Base-by-base conservation (phyloP, 2,329 filamentous ascomycete species). In the Blastomyces emzantsi region DNA sequence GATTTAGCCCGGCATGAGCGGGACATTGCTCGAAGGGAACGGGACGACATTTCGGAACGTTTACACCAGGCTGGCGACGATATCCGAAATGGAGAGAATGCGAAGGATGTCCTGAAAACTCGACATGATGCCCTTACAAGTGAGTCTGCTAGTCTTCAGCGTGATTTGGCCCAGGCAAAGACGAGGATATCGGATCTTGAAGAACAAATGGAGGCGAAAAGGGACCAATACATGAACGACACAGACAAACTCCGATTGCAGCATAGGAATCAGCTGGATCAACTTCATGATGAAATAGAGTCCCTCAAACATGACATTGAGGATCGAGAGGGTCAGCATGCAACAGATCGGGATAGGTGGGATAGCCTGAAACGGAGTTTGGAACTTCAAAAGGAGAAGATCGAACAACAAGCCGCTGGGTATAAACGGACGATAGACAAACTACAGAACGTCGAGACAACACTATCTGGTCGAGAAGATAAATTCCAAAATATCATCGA, bases 291-390 rank as follows among this genome's bases (percentile, higher is more conserved):
- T 66, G 82, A 89, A 59, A 76, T 87, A 28, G 85, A 83, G 61
- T 79, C 82, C 62, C 77, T 89, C 4, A 85, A 87, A 64, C 82
- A 85, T 25, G 83, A 88, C 66, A 80, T 89, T 41, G 83, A 85
- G 67, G 85, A 89, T 68, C 89, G 87, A 67, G 86, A 90, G 69
- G 87, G 86, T 58, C 79, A 88, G 47, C 87, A 88, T 75, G 86
- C 87, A 64, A 84, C 87, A 64, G 87, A 90, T 69, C 85, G 83
- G 72, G 88, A 90, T 66, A 85, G 86, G 69, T 91, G 88, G 88
- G 86, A 89, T 62, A 83, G 82, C 8, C 84, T 87, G 70, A 86
- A 82, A 69, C 83, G 85, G 43, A 83, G 82, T 51, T 76, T 92
- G 0, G 83, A 89, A 69, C 80, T 85, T 1, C 86, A 90, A 69